Evolutionary conservation across 768 basidiomycete species (phyloP).

Genomic region (Tulasnella sp.): DNA sequence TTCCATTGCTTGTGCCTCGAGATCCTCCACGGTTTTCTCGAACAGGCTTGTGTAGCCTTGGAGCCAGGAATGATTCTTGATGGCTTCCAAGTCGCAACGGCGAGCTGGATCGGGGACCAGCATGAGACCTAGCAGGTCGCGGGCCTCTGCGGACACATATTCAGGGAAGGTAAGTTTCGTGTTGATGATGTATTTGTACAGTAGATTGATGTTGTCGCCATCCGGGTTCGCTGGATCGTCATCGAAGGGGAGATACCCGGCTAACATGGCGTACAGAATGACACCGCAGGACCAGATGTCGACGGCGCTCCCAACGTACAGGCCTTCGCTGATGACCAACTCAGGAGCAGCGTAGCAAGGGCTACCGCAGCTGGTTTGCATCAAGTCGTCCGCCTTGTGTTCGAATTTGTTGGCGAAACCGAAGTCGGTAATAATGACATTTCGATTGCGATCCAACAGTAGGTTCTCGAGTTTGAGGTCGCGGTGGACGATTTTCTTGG

Average conservation of each 20-base stretch:
- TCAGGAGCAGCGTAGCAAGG: constrained; percentile 99
- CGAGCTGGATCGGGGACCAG: constrained; percentile 83
- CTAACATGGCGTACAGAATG: constrained; percentile 93
- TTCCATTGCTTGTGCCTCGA: constrained; percentile 71
- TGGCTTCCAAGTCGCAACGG: constrained; percentile 59
- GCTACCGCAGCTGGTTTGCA: constrained; percentile 96
- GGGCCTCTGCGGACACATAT: constrained; percentile 73
- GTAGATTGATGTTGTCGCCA: constrained; percentile 96
- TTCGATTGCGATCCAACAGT: constrained; percentile 90
- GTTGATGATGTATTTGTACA: constrained; percentile 98
- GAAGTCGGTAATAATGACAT: constrained; percentile 99
- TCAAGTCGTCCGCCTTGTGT: constrained; percentile 83
- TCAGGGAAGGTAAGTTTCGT: constrained; percentile 97
- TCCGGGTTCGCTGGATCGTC: constrained; percentile 98
- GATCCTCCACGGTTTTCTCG: constrained; percentile 57
- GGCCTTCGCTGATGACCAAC: constrained; percentile 91
- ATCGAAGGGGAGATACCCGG: constrained; percentile 97
- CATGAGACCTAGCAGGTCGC: constrained; percentile 80
- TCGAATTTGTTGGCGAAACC: constrained; percentile 98
- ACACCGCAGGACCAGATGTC: constrained; percentile 98
- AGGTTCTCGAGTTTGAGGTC: constrained; percentile 99
- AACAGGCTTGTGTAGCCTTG: constrained; percentile 51
- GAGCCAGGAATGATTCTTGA: constrained; percentile 90
- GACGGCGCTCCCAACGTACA: constrained; percentile 94
- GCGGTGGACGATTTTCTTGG: constrained; percentile 98